These are phyloP conservation scores for Brasenia schreberi DNA, from an alignment of 164 flowering plant species.

Conservation along the genomic window DNA sequence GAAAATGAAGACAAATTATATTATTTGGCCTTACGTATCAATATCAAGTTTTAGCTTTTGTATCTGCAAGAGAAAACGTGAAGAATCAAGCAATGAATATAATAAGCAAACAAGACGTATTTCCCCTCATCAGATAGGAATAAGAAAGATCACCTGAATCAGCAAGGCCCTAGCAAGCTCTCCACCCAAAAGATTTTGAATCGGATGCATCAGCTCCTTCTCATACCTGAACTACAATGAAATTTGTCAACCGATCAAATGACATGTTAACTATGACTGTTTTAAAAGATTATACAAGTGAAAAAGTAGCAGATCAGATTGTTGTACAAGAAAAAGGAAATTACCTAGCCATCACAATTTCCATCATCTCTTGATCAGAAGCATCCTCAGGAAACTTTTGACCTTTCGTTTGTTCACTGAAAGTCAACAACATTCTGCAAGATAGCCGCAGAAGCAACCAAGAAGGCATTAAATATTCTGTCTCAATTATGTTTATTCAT, in stretches of 20 bases:
- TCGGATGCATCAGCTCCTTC: constrained; percentile 87
- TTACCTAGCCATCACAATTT: constrained; percentile 84
- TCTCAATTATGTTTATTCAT: too few relatives aligned
- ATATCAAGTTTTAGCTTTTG: constrained; percentile 95
- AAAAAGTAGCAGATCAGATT: too few relatives aligned
- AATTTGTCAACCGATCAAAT: too few relatives aligned
- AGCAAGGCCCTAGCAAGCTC: constrained; percentile 91
- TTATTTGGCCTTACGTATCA: constrained; percentile 61
- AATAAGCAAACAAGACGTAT: background rate
- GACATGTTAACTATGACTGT: background rate
- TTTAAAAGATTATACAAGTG: too few relatives aligned
- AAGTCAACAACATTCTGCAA: constrained; percentile 78
- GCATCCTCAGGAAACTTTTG: constrained; percentile 61
- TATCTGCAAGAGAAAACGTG: constrained; percentile 40
- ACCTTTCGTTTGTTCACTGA: constrained; percentile 68
- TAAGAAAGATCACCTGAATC: constrained; percentile 50
- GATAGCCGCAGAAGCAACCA: background rate
- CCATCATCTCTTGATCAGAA: constrained; percentile 84
- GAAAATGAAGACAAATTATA: background rate
- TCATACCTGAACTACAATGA: constrained; percentile 43
- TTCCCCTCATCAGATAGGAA: constrained; percentile 1
- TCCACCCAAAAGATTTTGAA: constrained; percentile 72
- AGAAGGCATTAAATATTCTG: background rate
- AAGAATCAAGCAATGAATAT: background rate
- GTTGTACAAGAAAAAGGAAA: too few relatives aligned